phyloP scores from a whole-genome alignment of 2,329 filamentous ascomycete species.

The Ilyonectria robusta region DNA sequence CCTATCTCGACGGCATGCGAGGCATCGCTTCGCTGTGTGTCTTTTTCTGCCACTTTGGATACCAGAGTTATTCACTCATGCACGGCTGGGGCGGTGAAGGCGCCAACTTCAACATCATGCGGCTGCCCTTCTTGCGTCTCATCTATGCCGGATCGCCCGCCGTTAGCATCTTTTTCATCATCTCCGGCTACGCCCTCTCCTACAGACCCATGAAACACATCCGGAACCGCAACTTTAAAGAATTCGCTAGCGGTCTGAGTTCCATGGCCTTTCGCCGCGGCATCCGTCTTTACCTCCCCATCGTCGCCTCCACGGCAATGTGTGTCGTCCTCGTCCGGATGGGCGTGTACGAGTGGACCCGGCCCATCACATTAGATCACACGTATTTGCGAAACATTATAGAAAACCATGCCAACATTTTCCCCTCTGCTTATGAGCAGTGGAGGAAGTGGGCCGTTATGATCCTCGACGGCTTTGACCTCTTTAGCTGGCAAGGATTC shows the following conservation, averaged over 20 bases:
- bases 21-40: conserved; percentile 69
- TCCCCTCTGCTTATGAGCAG: conserved; percentile 57
- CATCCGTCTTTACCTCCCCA: conserved; percentile 67
- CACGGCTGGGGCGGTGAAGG: conserved; percentile 63
- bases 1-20: conserved; percentile 71
- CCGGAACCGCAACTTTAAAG: conserved; percentile 53
- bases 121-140: conserved; percentile 68
- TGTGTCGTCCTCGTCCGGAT: conserved; percentile 60
- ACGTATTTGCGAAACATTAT: conserved; percentile 63
- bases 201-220: conserved; percentile 64
- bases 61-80: conserved; percentile 65
- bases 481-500: no score
- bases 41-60: conserved; percentile 67
- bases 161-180: conserved; percentile 74
- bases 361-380: conserved; percentile 60
- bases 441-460: conserved; percentile 58
- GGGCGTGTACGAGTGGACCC: conserved; percentile 64
- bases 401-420: conserved; percentile 57
- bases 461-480: no score
- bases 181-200: conserved; percentile 72
- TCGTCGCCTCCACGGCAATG: conserved; percentile 64
- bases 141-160: conserved; percentile 69
- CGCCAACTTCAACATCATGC: conserved; percentile 61
- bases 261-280: conserved; percentile 66
- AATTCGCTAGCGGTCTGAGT: conserved; percentile 60